Evolutionary conservation across 306 rosid genomes (phyloP).

Genomic region (Astragalus glycyphyllos): DNA sequence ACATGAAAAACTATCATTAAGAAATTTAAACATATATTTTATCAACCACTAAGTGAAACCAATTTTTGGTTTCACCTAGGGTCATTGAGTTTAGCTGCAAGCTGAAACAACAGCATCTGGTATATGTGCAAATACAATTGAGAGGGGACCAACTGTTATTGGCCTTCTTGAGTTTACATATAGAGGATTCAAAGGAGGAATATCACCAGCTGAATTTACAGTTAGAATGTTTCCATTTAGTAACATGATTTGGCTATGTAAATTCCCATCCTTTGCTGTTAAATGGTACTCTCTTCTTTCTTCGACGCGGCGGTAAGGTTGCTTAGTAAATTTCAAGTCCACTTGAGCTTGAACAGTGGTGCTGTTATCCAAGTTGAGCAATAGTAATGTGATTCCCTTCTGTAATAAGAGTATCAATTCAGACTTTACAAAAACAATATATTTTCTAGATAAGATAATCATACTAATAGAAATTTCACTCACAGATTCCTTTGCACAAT

Average conservation of each 20-base stretch:
- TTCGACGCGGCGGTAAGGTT: conserved; percentile 31
- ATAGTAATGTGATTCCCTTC: conserved; percentile 79
- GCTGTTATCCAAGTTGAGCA: conserved; percentile 70
- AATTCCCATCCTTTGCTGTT: conserved; percentile 62
- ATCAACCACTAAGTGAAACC: conserved; percentile 48
- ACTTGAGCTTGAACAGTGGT: conserved; percentile 51
- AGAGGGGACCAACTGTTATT: conserved; percentile 67
- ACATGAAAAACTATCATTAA: background rate
- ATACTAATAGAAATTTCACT: conserved; percentile 43
- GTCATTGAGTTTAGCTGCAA: conserved; percentile 52
- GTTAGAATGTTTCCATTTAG: conserved; percentile 74
- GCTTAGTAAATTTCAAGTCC: conserved; percentile 41
- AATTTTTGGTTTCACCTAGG: conserved; percentile 45
- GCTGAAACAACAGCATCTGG: conserved; percentile 67
- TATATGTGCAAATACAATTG: conserved; percentile 85
- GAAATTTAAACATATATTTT: conserved; percentile 42
- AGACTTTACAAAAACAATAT: conserved; percentile 7
- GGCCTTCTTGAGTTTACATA: conserved; percentile 63
- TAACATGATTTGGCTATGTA: conserved; percentile 79
- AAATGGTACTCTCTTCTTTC: conserved; percentile 85
- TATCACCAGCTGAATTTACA: conserved; percentile 69
- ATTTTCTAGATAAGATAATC: conserved; percentile 4
- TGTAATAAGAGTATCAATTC: conserved; percentile 47
- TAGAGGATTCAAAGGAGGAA: conserved; percentile 74
- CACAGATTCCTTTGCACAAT: conserved; percentile 87